phyloP scores from a whole-genome alignment of 2,329 filamentous ascomycete genomes.

The Grosmannia serpens region DNA sequence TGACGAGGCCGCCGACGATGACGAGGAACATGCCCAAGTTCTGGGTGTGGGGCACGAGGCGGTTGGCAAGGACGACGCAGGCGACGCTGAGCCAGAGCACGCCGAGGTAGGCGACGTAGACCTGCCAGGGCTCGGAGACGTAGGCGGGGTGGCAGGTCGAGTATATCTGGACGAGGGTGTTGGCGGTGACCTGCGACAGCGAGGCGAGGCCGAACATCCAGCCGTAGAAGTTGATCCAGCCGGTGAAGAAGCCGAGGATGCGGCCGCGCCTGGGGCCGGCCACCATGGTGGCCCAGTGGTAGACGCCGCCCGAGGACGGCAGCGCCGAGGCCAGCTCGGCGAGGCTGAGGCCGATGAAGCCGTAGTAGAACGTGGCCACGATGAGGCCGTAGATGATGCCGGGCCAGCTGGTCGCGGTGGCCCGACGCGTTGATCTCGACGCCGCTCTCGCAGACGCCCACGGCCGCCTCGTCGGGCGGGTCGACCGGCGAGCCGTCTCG shows the following conservation, averaged over 20 bases:
- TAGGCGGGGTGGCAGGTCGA: constrained; percentile 43
- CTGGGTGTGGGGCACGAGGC: constrained; percentile 40
- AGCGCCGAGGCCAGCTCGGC: constrained; percentile 46
- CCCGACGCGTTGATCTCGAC: constrained; percentile 51
- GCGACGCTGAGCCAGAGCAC: constrained; percentile 41
- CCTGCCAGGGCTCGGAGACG: constrained; percentile 40
- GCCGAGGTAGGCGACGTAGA: constrained; percentile 45
- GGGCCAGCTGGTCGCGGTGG: constrained; percentile 47
- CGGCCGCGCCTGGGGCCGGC: constrained; percentile 43
- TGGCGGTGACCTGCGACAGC: constrained; percentile 45
- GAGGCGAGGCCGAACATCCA: constrained; percentile 54
- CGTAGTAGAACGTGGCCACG: constrained; percentile 30
- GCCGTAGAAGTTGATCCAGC: constrained; percentile 42
- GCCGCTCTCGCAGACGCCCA: constrained; percentile 23
- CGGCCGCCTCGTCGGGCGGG: constrained; percentile 19
- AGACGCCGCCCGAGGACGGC: constrained; percentile 48
- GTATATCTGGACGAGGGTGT: constrained; percentile 52
- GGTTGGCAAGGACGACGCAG: constrained; percentile 45
- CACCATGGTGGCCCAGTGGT: constrained; percentile 50
- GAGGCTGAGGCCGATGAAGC: constrained; percentile 28
- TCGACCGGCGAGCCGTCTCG: background rate
- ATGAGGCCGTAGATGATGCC: constrained; percentile 31
- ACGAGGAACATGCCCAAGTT: constrained; percentile 43
- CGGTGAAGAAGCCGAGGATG: constrained; percentile 33
- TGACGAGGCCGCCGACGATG: constrained; percentile 36